These are phyloP conservation scores for Cunninghamia lanceolata DNA, from an alignment of 75 land plant species.

Conservation along the genomic window DNA sequence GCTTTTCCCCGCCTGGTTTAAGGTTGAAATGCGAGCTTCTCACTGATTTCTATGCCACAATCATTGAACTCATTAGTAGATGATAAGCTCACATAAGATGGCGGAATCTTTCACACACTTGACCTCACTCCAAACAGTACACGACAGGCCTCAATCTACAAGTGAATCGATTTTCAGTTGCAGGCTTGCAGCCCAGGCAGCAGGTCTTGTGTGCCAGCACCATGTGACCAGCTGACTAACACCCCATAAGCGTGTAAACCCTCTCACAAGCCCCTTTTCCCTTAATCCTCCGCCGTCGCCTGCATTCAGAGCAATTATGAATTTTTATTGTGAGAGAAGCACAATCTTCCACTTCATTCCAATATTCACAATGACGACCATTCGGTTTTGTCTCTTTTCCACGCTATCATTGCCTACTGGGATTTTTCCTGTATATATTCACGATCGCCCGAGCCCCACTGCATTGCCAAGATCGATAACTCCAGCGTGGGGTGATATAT, in stretches of 20 bases:
- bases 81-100: not conserved
- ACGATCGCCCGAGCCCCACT: not conserved
- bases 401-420: not conserved
- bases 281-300: not conserved
- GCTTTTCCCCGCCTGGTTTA: not conserved
- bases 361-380: not conserved
- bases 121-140: not conserved
- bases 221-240: not conserved
- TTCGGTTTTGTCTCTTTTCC: not conserved
- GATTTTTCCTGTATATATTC: not conserved
- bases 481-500: not conserved
- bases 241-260: not conserved
- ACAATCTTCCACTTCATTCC: not conserved
- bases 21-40: not conserved
- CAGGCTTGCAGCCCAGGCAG: not conserved
- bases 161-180: not conserved
- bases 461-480: not conserved
- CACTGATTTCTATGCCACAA: not conserved
- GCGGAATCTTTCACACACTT: constrained; percentile 3
- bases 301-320: not conserved
- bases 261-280: not conserved
- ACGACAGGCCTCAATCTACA: not conserved
- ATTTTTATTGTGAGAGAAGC: not conserved
- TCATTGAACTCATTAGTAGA: not conserved
- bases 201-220: not conserved